Evolutionary conservation across 2,329 filamentous ascomycete genomes (phyloP).

Genomic region (Stachybotrys elegans): DNA sequence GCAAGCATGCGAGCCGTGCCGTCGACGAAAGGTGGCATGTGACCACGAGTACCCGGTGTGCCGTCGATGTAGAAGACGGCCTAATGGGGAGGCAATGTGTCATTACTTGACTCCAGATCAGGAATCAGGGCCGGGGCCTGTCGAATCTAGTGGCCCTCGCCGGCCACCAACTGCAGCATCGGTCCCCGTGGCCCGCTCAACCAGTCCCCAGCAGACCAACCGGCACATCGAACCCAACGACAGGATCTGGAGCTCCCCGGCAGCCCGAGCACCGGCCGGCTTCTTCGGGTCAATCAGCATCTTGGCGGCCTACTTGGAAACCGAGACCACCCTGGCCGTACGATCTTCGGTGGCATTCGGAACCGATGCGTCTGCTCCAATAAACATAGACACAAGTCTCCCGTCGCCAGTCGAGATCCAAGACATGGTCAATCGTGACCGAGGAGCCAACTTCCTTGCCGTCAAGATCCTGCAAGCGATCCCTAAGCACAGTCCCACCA

Average conservation of each 20-base stretch:
- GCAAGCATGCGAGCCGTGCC: neutral
- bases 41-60: neutral
- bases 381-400: neutral
- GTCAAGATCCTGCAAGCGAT: neutral
- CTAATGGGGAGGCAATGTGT: neutral
- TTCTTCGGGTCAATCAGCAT: neutral
- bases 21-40: neutral
- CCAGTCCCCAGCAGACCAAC: neutral
- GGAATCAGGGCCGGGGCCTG: neutral
- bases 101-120: neutral
- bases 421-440: neutral
- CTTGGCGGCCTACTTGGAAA: neutral
- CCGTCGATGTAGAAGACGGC: neutral
- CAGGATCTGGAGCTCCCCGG: neutral
- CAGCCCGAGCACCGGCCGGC: neutral
- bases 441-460: neutral
- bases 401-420: neutral
- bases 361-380: no score
- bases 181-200: neutral
- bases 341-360: neutral
- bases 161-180: neutral
- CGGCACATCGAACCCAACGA: neutral
- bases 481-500: neutral
- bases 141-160: neutral
- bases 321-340: neutral